phyloP scores from a whole-genome alignment of 2,329 filamentous ascomycete genomes.

The Paraconiothyrium sp. region DNA sequence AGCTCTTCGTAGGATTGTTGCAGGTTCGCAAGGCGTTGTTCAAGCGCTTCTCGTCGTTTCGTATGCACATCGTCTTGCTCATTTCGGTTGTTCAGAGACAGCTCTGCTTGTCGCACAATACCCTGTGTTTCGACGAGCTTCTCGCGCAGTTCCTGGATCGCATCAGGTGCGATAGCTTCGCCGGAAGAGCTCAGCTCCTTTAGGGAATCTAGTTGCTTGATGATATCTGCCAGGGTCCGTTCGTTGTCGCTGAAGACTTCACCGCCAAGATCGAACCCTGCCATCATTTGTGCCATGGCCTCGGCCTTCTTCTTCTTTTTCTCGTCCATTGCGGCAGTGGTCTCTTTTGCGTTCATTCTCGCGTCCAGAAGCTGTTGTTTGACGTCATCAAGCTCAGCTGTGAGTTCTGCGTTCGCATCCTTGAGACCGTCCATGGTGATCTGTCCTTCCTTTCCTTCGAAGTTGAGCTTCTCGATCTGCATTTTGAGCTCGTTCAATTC shows the following conservation, averaged over 20 bases:
- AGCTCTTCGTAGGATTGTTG: slow-evolving; percentile 87
- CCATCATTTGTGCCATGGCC: slow-evolving; percentile 99
- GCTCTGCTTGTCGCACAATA: slow-evolving; percentile 89
- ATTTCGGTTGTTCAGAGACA: slow-evolving; percentile 78
- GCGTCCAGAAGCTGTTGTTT: slow-evolving; percentile 96
- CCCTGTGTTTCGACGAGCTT: slow-evolving; percentile 89
- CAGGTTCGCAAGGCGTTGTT: slow-evolving; percentile 76
- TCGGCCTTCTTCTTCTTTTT: slow-evolving; percentile 99
- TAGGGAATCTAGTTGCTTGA: slow-evolving; percentile 82
- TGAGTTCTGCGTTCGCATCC: slow-evolving; percentile 94
- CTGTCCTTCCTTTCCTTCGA: slow-evolving; percentile 94
- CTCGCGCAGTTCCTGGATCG: slow-evolving; percentile 78
- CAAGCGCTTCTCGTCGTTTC: slow-evolving; percentile 77
- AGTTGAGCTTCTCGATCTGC: slow-evolving; percentile 94
- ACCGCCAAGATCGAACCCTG: slow-evolving; percentile 91
- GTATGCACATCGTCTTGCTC: slow-evolving; percentile 69
- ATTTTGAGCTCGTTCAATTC: slow-evolving; percentile 95
- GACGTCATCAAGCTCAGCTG: slow-evolving; percentile 88
- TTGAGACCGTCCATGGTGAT: slow-evolving; percentile 99
- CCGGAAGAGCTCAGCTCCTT: slow-evolving; percentile 80
- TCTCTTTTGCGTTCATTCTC: slow-evolving; percentile 96
- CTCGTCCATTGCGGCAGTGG: slow-evolving; percentile 86
- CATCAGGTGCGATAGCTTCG: slow-evolving; percentile 81
- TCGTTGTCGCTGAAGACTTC: slow-evolving; percentile 96
- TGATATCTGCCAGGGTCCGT: slow-evolving; percentile 80